Evolutionary conservation across 768 basidiomycete genomes (phyloP).

Genomic region (Mycena rebaudengoi): DNA sequence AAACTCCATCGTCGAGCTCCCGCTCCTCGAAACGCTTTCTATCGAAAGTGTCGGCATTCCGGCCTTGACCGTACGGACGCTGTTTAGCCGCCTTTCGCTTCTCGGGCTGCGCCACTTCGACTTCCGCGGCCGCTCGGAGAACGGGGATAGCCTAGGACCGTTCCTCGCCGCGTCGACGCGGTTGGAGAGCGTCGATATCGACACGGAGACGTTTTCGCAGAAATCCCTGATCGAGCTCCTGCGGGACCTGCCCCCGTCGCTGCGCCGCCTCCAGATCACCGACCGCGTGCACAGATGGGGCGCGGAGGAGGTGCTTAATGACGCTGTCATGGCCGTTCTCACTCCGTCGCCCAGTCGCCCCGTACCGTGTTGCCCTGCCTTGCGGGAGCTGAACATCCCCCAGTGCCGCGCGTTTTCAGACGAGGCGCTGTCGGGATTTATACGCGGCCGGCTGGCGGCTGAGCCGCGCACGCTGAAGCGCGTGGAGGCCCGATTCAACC

Average conservation of each 20-base stretch:
- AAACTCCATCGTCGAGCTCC: neutral
- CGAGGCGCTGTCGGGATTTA: neutral
- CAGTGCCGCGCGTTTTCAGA: neutral
- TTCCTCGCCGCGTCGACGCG: neutral
- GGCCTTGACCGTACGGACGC: neutral
- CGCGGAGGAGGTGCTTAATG: neutral
- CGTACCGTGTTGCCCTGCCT: neutral
- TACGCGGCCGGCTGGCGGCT: neutral
- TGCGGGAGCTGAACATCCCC: neutral
- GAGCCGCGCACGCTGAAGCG: neutral
- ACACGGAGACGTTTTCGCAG: neutral
- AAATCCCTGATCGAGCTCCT: neutral
- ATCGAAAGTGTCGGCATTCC: neutral
- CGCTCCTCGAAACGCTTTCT: neutral
- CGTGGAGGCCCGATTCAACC: neutral
- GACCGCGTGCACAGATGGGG: neutral
- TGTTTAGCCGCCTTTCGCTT: neutral
- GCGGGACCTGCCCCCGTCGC: neutral
- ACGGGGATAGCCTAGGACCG: neutral
- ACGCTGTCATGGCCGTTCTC: neutral
- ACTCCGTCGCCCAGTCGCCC: neutral
- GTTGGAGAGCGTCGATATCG: constrained; percentile 4
- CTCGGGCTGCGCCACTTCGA: neutral
- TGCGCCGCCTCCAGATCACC: neutral
- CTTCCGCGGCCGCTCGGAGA: neutral